phyloP scores from a whole-genome alignment of 345 rosid species.

The Schrenkiella parvula region DNA sequence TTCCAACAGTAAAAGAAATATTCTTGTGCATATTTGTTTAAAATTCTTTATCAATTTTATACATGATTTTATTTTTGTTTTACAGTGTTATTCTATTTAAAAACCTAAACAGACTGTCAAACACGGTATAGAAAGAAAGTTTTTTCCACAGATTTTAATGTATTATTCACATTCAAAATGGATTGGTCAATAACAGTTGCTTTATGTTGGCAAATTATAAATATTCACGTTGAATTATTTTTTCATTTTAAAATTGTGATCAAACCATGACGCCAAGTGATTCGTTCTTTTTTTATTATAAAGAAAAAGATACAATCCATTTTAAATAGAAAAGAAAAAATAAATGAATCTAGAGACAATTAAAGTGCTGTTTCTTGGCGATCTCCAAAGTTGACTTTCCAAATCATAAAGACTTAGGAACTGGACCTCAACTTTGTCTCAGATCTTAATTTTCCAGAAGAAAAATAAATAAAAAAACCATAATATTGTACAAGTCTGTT shows the following conservation, averaged over 20 bases:
- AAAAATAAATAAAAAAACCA: background rate
- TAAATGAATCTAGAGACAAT: constrained; percentile 13
- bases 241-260: background rate
- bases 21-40: constrained; percentile 2
- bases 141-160: background rate
- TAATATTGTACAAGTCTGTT: constrained; percentile 17
- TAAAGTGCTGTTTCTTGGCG: constrained; percentile 10
- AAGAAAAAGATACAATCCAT: background rate
- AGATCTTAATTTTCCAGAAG: constrained; percentile 15
- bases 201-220: constrained; percentile 18
- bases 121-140: constrained; percentile 5
- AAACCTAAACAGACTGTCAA: constrained; percentile 8
- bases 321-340: background rate
- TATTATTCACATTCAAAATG: constrained; percentile 12
- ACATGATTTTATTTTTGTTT: background rate
- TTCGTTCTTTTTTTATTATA: background rate
- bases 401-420: constrained; percentile 1
- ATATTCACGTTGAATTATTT: constrained; percentile 29
- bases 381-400: constrained; percentile 34
- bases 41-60: background rate
- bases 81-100: background rate
- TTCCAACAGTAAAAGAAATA: background rate
- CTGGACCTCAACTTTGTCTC: constrained; percentile 24
- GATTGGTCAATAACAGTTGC: background rate
- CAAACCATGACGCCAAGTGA: background rate